A percentile compares a stretch with the other conserved stretches of the same genome.
Conservation (phyloP, 2,329 filamentous ascomycete species). For the Penicillium aurantiogriseum region DNA sequence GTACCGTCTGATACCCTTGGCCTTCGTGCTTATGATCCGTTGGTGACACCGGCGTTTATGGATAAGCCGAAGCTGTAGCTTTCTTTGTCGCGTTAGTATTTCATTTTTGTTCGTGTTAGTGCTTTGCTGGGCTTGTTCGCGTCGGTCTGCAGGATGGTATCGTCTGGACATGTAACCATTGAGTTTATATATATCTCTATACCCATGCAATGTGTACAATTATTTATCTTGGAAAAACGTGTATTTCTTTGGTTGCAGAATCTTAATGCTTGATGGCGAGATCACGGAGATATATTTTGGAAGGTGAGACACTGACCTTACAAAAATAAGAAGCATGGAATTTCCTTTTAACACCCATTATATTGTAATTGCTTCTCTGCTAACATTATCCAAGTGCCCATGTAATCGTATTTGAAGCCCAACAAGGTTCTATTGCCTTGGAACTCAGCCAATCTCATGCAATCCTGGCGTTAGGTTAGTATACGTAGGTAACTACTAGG, state of each 20-base stretch:
- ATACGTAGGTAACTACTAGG: neutral
- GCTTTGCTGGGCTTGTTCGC: neutral
- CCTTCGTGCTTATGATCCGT: constrained; percentile 56
- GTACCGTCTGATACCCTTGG: constrained; percentile 64
- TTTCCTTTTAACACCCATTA: neutral
- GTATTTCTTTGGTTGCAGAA: neutral
- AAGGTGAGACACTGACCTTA: neutral
- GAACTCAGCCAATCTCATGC: neutral
- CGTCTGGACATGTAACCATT: neutral
- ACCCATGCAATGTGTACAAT: constrained; percentile 13
- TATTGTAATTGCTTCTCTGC: neutral
- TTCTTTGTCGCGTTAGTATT: neutral
- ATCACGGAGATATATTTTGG: neutral
- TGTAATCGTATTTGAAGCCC: neutral
- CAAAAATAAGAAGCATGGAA: neutral
- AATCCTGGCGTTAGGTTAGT: neutral
- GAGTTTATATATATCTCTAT: neutral
- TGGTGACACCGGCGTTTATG: constrained; percentile 49
- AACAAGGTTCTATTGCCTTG: neutral
- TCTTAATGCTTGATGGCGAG: no score
- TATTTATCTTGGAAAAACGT: neutral
- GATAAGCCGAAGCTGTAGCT: constrained; percentile 48
- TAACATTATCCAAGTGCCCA: neutral
- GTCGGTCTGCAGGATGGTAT: neutral
- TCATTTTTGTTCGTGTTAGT: neutral